phyloP scores from a whole-genome alignment of 257 asterid genomes.

The Nemophila menziesii region DNA sequence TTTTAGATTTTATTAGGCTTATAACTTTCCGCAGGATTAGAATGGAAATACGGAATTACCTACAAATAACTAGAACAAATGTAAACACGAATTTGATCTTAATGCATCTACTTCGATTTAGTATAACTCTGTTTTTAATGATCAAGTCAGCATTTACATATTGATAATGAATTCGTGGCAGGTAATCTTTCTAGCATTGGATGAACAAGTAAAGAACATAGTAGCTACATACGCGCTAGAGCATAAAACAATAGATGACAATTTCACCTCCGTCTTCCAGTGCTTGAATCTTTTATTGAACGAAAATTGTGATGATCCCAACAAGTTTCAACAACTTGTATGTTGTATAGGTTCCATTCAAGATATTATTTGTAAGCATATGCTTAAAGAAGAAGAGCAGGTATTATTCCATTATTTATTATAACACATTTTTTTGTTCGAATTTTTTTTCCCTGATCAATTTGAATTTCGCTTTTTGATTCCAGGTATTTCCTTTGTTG shows the following conservation, averaged over 20 bases:
- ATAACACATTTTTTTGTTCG: too few species aligned
- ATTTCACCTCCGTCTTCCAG: slow-evolving; percentile 33
- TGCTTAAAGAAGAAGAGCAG: slow-evolving; percentile 88
- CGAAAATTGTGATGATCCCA: slow-evolving; percentile 25
- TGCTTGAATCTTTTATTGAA: slow-evolving; percentile 44
- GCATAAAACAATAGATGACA: slow-evolving; percentile 49
- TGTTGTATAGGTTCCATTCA: slow-evolving; percentile 45
- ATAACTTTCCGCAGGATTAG: too few species aligned
- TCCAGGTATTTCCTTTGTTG: slow-evolving; percentile 74
- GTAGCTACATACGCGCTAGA: slow-evolving; percentile 51
- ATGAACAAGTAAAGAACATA: slow-evolving; percentile 55
- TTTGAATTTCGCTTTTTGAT: slow-evolving; percentile 1
- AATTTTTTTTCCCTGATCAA: not conserved
- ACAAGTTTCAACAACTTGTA: slow-evolving; percentile 44
- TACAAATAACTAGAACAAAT: too few species aligned
- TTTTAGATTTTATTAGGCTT: too few species aligned
- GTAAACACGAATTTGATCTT: not conserved
- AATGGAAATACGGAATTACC: too few species aligned
- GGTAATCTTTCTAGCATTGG: slow-evolving; percentile 80
- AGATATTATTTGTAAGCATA: slow-evolving; percentile 58
- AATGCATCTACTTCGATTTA: not conserved
- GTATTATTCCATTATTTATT: slow-evolving; percentile 15
- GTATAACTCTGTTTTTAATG: not conserved
- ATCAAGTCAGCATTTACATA: slow-evolving; percentile 9
- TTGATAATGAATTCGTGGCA: slow-evolving; percentile 26